phyloP scores from a whole-genome alignment of 768 basidiomycete genomes.

The Symmetrospora coprosmae region DNA sequence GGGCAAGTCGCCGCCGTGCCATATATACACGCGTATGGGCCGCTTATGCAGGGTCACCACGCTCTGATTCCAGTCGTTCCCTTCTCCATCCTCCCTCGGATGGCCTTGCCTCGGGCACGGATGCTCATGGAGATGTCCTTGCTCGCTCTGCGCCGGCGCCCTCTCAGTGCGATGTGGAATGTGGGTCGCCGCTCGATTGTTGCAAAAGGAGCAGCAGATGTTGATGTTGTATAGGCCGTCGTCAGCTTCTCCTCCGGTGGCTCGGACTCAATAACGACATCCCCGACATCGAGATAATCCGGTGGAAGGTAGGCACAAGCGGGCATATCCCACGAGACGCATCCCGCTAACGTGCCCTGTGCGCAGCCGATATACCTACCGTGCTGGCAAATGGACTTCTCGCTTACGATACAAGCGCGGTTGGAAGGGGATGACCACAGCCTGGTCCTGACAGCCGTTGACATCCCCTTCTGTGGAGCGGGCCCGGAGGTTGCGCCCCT shows the following conservation, averaged over 20 bases:
- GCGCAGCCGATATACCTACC: slow-evolving; percentile 4
- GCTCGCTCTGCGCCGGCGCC: too few relatives aligned
- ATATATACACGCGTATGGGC: too few relatives aligned
- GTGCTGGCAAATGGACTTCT: neutral
- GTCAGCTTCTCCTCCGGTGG: too few relatives aligned
- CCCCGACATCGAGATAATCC: neutral
- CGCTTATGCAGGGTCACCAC: too few relatives aligned
- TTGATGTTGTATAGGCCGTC: too few relatives aligned
- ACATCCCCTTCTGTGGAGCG: neutral
- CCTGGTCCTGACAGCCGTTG: neutral
- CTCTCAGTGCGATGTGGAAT: too few relatives aligned
- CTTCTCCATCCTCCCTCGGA: too few relatives aligned
- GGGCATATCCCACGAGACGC: neutral
- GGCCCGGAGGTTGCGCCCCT: neutral
- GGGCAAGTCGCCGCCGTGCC: too few relatives aligned
- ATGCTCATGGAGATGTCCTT: too few relatives aligned
- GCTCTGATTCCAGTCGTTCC: too few relatives aligned
- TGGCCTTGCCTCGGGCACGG: too few relatives aligned
- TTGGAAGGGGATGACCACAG: neutral
- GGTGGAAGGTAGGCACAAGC: neutral
- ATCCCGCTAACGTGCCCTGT: neutral
- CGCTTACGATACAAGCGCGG: neutral
- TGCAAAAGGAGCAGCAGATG: neutral
- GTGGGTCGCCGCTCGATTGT: neutral
- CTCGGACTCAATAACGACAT: neutral